These are phyloP conservation scores for Clitopilus hobsonii DNA, from an alignment of 768 basidiomycete genomes.

Conservation along the genomic window DNA sequence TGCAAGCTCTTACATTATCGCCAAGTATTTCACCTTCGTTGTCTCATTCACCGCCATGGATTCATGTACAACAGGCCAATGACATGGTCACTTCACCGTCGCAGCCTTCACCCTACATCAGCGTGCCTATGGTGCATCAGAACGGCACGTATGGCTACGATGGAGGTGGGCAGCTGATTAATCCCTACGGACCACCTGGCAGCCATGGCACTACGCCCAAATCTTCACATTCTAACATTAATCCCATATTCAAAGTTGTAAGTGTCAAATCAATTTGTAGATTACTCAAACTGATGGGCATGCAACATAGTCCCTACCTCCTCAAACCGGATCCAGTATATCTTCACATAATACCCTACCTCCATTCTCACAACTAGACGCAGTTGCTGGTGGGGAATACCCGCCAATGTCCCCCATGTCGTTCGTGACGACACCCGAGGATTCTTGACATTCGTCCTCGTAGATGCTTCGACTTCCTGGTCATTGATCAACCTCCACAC, in stretches of 20 bases:
- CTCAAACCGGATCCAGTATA: conserved; percentile 29
- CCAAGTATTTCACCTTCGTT: conserved; percentile 51
- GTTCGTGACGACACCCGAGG: conserved; percentile 42
- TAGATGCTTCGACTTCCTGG: conserved; percentile 4
- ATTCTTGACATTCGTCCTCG: conserved; percentile 4
- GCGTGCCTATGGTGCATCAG: conserved; percentile 29
- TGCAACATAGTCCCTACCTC: conserved; percentile 52
- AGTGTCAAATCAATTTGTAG: conserved; percentile 42
- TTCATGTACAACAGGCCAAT: conserved; percentile 39
- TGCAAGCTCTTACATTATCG: conserved; percentile 70
- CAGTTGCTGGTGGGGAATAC: conserved; percentile 74
- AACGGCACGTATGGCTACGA: conserved; percentile 47
- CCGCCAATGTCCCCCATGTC: conserved; percentile 75
- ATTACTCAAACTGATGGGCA: conserved; percentile 29
- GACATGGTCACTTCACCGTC: conserved; percentile 28
- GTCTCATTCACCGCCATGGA: conserved; percentile 50
- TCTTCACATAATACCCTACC: conserved; percentile 21
- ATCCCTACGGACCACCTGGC: conserved; percentile 53
- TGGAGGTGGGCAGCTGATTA: conserved; percentile 46
- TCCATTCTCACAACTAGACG: conserved; percentile 78
- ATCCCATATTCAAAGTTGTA: conserved; percentile 91
- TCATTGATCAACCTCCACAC: conserved; percentile 13
- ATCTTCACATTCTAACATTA: conserved; percentile 67
- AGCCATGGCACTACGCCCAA: conserved; percentile 59
- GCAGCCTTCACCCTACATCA: conserved; percentile 33